phyloP scores from a whole-genome alignment of 805 yeast species.

The Wickerhamomyces canadensis region DNA sequence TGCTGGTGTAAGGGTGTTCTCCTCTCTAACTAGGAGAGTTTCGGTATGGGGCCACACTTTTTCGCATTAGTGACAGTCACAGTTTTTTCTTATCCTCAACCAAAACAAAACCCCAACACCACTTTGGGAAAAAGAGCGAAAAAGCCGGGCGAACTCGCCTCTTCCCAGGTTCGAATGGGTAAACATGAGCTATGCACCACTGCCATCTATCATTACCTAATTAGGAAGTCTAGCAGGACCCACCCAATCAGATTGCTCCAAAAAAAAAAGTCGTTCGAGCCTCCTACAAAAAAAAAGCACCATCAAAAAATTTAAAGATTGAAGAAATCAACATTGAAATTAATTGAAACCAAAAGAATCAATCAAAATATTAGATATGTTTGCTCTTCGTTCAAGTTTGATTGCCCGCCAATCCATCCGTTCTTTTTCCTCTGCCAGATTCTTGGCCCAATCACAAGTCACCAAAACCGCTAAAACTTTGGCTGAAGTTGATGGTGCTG shows the following conservation, averaged over 20 bases:
- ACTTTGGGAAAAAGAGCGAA: no score
- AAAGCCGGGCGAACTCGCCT: not conserved
- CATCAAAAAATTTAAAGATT: not conserved
- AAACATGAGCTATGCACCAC: not conserved
- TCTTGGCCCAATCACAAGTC: slow-evolving; percentile 21
- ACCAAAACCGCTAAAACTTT: slow-evolving; percentile 59
- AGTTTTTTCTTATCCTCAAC: no score
- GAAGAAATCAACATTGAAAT: no score
- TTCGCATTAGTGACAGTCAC: not conserved
- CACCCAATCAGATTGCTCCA: slow-evolving; percentile 19
- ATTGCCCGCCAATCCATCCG: slow-evolving; percentile 28
- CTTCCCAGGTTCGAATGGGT: slow-evolving; percentile 7
- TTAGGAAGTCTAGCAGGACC: slow-evolving; percentile 12
- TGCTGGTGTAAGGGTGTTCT: not conserved
- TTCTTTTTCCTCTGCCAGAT: slow-evolving; percentile 28
- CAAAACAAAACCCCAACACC: no score
- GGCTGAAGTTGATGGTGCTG: slow-evolving; percentile 74
- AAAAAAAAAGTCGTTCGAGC: slow-evolving; percentile 22
- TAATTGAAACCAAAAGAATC: no score
- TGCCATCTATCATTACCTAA: slow-evolving; percentile 3
- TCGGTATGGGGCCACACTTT: not conserved
- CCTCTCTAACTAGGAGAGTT: not conserved
- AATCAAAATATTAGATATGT: slow-evolving; percentile 17
- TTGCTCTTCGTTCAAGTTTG: slow-evolving; percentile 32
- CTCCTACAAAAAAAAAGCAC: slow-evolving; percentile 1